Evolutionary conservation across 441 rosid genomes (phyloP), one percentile per base, ranked within the genome.

Genomic region (Rhodomyrtus psidioides): DNA sequence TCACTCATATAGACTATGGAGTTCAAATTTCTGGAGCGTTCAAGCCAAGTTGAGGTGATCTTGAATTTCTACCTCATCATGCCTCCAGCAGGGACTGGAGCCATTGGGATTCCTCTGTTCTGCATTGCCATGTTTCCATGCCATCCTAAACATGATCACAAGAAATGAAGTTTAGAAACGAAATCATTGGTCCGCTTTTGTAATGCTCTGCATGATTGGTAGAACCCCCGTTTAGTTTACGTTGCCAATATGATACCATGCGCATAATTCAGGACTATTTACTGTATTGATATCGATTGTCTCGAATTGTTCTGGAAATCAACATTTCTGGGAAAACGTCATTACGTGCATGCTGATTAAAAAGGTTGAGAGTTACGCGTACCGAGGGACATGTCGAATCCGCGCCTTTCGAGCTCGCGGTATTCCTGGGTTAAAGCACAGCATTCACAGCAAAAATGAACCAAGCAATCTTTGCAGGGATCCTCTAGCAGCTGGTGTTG

Each of bases 351-450:
- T 27, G 6, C 12, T 39, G 58, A 19, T 57, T 9, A 42, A 17
- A 85, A 15, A 30, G 49, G 34, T 14, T 26, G 59, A 84, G 74
- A 19, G 44, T 39, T 51, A 24, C 44, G 12, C 21, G 26, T 90
- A 93, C 95, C 94, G 7, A 90, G 79, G 55, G 95, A 86, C 90
- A 93, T 85, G 84, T 93, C 93, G 17, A 88, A 92, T 56, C 91
- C 87, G 3, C 88, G 88, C 86, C 88, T 86, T 83, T 86, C 87
- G 83, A 94, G 95, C 90, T 94, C 92, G 10, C 93, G 88, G 79
- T 93, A 94, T 91, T 93, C 94, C 88, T 94, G 95, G 83, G 94
- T 92, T 86, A 94, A 87, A 34, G 96, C 91, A 17, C 96, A 94
- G 62, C 84, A 86, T 88, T 93, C 94, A 51, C 95, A 92, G 28